Evolutionary conservation across 2,329 filamentous ascomycete species (phyloP), one percentile per base, ranked within the genome.

Genomic region (Setomelanomma holmii): DNA sequence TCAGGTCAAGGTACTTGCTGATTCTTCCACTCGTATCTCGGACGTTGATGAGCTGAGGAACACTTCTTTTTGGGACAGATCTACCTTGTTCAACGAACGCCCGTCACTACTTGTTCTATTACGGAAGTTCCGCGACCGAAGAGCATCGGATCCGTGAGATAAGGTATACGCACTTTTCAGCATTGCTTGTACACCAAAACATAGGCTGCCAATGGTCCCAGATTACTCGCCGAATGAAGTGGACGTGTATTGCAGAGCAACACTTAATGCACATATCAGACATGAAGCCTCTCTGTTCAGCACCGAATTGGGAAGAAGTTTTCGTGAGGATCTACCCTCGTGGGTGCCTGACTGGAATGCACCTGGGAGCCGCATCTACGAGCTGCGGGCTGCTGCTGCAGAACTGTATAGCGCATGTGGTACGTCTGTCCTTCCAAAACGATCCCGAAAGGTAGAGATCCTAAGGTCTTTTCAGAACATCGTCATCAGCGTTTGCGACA

Each of bases 271-370:
- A 62, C 55, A 14, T 50, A 20, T n/a, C 20, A 20, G 2, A 34
- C 39, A 12, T 21, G 30, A 12, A 46, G 34, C 11, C 46, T 56
- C 8, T 54, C 54, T 61, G 1, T 44, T 63, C n/a, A 55, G 45
- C 22, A 58, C 42, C 17, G 63, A 60, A 16, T 21, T 56, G 0
- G 55, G 55, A 17, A 53, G 58, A 36, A 62, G 61, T 23, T 55
- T 40, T 24, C 24, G 58, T 4, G 19, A 46, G 5, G 55, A 64
- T 33, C n/a, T 67, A 17, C 60, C 62, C 7, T 61, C 55, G 1
- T 67, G 60, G 62, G 65, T 61, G 4, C 60, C 64, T 0, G 59
- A 67, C 40, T 68, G 59, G 40, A 17, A 16, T 20, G 42, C 53
- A 5, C 55, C 57, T 4, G 51, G 51, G 12, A 33, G 43, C 11